Evolutionary conservation across 148 eudicot genomes (phyloP).

Genomic region (Vaccinium darrowii): DNA sequence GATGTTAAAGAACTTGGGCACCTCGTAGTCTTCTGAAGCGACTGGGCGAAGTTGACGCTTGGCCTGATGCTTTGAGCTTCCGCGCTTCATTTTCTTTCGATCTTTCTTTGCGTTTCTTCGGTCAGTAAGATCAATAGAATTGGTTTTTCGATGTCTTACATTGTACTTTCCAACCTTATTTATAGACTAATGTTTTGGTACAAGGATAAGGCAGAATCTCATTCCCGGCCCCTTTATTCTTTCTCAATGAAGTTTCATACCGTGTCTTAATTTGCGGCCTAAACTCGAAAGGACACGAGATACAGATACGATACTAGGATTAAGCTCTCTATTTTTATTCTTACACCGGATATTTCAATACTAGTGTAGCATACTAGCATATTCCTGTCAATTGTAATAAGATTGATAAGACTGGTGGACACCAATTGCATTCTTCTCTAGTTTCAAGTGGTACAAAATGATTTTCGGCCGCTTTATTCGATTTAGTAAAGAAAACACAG

Average conservation of each 20-base stretch:
- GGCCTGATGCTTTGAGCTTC: slow-evolving; percentile 6
- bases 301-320: background rate
- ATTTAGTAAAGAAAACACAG: background rate
- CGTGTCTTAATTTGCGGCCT: background rate
- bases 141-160: background rate
- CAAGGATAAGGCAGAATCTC: slow-evolving; percentile 10
- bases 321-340: background rate
- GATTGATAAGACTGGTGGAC: background rate
- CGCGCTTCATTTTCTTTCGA: background rate
- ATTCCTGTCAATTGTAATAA: background rate
- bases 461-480: background rate
- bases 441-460: background rate
- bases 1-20: background rate
- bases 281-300: background rate
- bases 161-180: background rate
- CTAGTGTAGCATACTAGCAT: background rate
- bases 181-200: background rate
- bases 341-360: background rate
- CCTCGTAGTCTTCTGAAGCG: slow-evolving; percentile 1
- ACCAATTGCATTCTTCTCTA: background rate
- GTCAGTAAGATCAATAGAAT: background rate
- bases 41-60: background rate
- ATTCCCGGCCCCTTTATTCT: background rate
- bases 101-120: background rate
- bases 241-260: background rate